Conservation (phyloP, 768 basidiomycete genomes). For the Termitomyces sp. region DNA sequence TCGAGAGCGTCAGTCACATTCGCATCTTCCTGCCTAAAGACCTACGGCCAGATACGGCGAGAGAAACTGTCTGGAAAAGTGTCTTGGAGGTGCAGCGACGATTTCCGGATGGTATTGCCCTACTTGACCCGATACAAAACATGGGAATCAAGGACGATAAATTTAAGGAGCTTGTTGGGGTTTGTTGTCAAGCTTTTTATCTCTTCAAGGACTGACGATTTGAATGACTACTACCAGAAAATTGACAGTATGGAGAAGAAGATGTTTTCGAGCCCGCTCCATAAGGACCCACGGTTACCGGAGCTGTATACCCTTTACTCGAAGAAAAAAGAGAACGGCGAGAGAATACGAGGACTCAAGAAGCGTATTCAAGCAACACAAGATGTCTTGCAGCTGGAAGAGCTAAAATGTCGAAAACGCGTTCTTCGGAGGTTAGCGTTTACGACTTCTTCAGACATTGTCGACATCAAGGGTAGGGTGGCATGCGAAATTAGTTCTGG, state of each 20-base stretch:
- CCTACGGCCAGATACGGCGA: constrained; percentile 63
- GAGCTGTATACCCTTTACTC: constrained; percentile 77
- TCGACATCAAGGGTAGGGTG: constrained; percentile 96
- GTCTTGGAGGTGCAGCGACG: constrained; percentile 87
- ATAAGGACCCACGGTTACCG: constrained; percentile 72
- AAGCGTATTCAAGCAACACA: constrained; percentile 86
- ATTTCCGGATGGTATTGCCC: constrained; percentile 80
- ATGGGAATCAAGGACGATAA: constrained; percentile 96
- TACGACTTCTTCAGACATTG: constrained; percentile 83
- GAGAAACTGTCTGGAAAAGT: constrained; percentile 87
- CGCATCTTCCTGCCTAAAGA: constrained; percentile 90
- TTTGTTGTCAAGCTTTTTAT: constrained; percentile 21
- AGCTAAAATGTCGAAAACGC: constrained; percentile 92
- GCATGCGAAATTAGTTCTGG: constrained; percentile 98
- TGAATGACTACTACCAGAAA: constrained; percentile 49
- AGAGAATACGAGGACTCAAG: constrained; percentile 70
- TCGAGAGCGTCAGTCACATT: constrained; percentile 82
- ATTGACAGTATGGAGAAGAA: constrained; percentile 86
- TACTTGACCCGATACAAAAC: constrained; percentile 89
- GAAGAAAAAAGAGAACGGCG: constrained; percentile 65
- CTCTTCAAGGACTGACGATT: background rate
- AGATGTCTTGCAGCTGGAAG: constrained; percentile 92
- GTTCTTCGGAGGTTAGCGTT: constrained; percentile 90
- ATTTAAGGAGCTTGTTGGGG: constrained; percentile 83
- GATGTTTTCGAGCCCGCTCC: constrained; percentile 73